Evolutionary conservation across 2,329 filamentous ascomycete species (phyloP), one percentile per base, ranked within the genome.

Genomic region (Xylaria sp.): DNA sequence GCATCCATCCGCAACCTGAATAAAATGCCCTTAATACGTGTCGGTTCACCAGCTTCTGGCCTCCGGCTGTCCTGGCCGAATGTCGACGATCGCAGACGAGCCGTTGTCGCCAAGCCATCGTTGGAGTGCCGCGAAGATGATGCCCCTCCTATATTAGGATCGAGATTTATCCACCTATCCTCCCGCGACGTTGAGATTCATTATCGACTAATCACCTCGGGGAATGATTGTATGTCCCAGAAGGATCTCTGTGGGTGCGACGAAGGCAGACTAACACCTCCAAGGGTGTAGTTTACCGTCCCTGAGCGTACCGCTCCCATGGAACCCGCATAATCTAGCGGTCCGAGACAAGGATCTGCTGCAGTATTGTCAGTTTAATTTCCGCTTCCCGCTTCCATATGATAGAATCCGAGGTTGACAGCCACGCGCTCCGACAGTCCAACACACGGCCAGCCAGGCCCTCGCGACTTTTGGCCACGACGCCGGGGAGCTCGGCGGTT

Each of bases 391-490:
- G n/a, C n/a, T n/a, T n/a, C n/a, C n/a, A n/a, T n/a, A n/a, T n/a
- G n/a, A n/a, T n/a, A n/a, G n/a, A n/a, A n/a, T n/a, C n/a, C n/a
- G n/a, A n/a, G n/a, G n/a, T n/a, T n/a, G n/a, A n/a, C n/a, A n/a
- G n/a, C n/a, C n/a, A n/a, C n/a, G n/a, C n/a, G n/a, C n/a, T n/a
- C n/a, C n/a, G n/a, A n/a, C n/a, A 62, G 60, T 62, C 38, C 24
- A 21, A 34, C 54, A n/a, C 8, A 34, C 45, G n/a, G 66, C 66
- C 5, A 63, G 59, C 4, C 43, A 41, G 21, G 59, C 63, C n/a
- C 61, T 69, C 2, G 39, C 60, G 16, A 62, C 45, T 6, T 62
- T 66, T 46, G 60, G 61, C 16, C 59, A 60, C 22, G 52, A 60
- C 17, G 43, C 58, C 5, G 26, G 45, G 3, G 50, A 50, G 22